These are phyloP conservation scores for Penstemon barbatus DNA, from an alignment of 257 asterid genomes.

Conservation along the genomic window DNA sequence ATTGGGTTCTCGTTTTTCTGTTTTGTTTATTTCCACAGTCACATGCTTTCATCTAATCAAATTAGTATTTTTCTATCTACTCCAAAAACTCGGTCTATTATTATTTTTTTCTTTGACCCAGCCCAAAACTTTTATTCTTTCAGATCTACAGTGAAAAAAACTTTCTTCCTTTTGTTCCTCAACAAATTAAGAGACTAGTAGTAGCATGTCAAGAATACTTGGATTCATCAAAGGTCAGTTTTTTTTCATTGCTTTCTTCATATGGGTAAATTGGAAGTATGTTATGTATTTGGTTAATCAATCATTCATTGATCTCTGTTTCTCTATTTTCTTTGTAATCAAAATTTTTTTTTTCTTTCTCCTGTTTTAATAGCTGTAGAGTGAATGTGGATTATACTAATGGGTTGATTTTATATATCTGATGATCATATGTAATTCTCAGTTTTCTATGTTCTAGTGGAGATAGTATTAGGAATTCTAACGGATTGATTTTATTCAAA, in stretches of 20 bases:
- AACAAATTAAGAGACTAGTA: no score
- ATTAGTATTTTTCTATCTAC: slow-evolving; percentile 32
- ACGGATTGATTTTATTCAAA: neutral
- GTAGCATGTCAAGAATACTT: slow-evolving; percentile 11
- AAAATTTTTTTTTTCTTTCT: neutral
- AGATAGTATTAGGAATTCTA: neutral
- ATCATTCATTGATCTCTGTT: neutral
- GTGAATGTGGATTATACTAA: neutral
- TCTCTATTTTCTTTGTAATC: neutral
- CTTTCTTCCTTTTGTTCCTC: neutral
- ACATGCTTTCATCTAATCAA: slow-evolving; percentile 32
- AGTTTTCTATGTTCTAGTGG: neutral
- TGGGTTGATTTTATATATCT: slow-evolving; percentile 2
- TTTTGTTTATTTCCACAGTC: slow-evolving; percentile 36
- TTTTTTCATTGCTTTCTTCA: slow-evolving; percentile 16
- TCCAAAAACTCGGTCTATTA: slow-evolving; percentile 34
- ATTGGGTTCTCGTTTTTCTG: slow-evolving; percentile 10
- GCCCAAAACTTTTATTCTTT: slow-evolving; percentile 46
- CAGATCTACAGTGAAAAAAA: slow-evolving; percentile 28
- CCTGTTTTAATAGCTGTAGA: neutral
- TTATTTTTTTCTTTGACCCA: slow-evolving; percentile 30
- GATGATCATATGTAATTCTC: slow-evolving; percentile 13
- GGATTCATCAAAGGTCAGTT: slow-evolving; percentile 34
- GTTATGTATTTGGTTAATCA: slow-evolving; percentile 10
- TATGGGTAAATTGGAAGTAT: neutral